Evolutionary conservation across 306 rosid genomes (phyloP).

Genomic region (Malus fusca): DNA sequence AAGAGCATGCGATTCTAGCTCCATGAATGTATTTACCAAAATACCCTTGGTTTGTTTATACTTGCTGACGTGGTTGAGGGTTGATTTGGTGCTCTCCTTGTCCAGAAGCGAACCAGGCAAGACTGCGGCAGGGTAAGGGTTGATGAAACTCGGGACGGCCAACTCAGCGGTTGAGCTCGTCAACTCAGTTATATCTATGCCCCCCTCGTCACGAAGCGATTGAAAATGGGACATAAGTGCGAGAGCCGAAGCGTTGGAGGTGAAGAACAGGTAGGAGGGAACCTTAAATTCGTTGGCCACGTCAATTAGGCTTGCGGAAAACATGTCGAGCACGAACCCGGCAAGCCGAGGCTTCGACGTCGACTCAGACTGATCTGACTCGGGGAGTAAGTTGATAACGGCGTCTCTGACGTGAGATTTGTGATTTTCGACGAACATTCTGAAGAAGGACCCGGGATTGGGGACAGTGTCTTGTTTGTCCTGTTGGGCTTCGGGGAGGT

Average conservation of each 20-base stretch:
- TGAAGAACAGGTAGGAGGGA: slow-evolving; percentile 13
- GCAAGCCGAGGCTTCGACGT: background rate
- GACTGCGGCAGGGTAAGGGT: slow-evolving; percentile 17
- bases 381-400: background rate
- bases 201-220: background rate
- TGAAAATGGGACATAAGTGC: slow-evolving; percentile 17
- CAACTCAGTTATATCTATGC: background rate
- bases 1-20: slow-evolving; percentile 3
- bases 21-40: slow-evolving; percentile 12
- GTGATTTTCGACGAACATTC: background rate
- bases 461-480: too few relatives aligned
- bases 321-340: slow-evolving; percentile 22
- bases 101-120: background rate
- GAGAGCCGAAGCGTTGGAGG: slow-evolving; percentile 3
- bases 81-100: background rate
- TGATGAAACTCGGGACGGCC: background rate
- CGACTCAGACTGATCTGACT: background rate
- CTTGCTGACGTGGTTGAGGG: background rate
- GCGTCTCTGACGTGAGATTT: background rate
- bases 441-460: background rate
- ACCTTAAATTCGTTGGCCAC: slow-evolving; percentile 24
- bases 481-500: slow-evolving; percentile 16
- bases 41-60: slow-evolving; percentile 28
- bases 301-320: slow-evolving; percentile 12
- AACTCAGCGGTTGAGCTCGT: background rate